These are phyloP conservation scores for Pseudohalonectria lignicola DNA, from an alignment of 2,329 filamentous ascomycete genomes.

Conservation along the genomic window DNA sequence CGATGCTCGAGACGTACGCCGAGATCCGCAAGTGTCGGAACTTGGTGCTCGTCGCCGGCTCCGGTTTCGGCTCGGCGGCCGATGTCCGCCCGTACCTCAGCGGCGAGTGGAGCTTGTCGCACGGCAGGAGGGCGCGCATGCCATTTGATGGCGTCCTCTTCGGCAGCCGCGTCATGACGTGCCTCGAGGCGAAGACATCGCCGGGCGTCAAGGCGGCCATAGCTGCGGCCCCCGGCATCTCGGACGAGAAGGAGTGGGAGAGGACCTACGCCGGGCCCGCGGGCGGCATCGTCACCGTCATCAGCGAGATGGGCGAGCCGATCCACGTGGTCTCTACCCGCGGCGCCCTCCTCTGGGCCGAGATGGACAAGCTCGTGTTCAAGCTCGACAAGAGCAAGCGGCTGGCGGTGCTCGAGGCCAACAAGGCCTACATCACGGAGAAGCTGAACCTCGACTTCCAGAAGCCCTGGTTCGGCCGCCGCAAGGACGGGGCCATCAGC, in stretches of 20 bases:
- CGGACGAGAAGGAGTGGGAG: constrained; percentile 79
- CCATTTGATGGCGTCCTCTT: constrained; percentile 88
- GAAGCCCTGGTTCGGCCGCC: constrained; percentile 91
- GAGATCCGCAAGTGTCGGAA: constrained; percentile 78
- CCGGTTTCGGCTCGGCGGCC: constrained; percentile 80
- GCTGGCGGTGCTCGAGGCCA: constrained; percentile 75
- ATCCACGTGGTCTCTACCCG: constrained; percentile 98
- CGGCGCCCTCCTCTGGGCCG: constrained; percentile 92
- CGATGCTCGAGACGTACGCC: constrained; percentile 81
- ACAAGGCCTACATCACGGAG: constrained; percentile 83
- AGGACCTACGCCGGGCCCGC: constrained; percentile 81
- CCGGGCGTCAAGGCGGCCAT: constrained; percentile 83
- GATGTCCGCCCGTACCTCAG: constrained; percentile 90
- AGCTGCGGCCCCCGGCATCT: constrained; percentile 70
- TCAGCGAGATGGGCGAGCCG: constrained; percentile 98
- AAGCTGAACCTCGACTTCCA: constrained; percentile 94
- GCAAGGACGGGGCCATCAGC: constrained; percentile 57
- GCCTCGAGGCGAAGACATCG: constrained; percentile 84
- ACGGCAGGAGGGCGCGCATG: constrained; percentile 69
- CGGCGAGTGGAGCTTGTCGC: constrained; percentile 77
- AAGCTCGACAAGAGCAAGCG: constrained; percentile 82
- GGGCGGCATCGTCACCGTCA: constrained; percentile 90
- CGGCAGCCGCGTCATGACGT: constrained; percentile 88
- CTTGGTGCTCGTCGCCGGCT: constrained; percentile 79
- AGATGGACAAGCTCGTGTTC: constrained; percentile 99